Evolutionary conservation across 129 eudicot species (phyloP).

Genomic region (Artemisia argyi): DNA sequence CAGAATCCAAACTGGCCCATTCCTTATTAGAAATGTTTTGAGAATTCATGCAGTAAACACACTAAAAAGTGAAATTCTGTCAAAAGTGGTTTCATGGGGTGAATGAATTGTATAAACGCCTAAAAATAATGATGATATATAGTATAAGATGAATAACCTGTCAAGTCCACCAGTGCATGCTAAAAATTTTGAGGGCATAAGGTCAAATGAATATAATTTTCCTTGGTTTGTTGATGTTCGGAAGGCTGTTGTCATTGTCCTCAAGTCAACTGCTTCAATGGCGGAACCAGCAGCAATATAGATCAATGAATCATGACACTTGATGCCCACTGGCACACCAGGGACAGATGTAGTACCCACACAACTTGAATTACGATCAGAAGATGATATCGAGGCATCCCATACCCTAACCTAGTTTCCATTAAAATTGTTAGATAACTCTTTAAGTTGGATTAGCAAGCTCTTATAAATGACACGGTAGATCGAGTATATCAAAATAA

Average conservation of each 20-base stretch:
- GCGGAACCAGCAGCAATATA: constrained; percentile 75
- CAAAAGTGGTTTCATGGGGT: not conserved
- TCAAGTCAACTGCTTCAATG: constrained; percentile 69
- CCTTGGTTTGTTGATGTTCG: constrained; percentile 34
- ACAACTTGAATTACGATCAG: constrained; percentile 69
- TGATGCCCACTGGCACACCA: constrained; percentile 66
- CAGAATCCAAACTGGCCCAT: no score
- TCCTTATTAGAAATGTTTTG: no score
- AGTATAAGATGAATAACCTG: constrained; percentile 48
- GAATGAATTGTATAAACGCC: not conserved
- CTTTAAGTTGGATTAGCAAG: not conserved
- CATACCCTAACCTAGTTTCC: constrained; percentile 69
- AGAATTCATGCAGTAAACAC: no score
- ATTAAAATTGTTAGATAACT: constrained; percentile 17
- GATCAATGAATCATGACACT: constrained; percentile 72
- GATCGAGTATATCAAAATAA: no score
- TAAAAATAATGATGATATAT: not conserved
- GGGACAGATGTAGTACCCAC: constrained; percentile 67
- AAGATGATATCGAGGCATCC: constrained; percentile 66
- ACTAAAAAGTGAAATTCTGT: not conserved
- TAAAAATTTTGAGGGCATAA: constrained; percentile 62
- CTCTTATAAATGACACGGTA: not conserved
- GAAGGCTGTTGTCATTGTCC: constrained; percentile 67
- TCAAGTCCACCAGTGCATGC: constrained; percentile 68
- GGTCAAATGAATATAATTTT: constrained; percentile 54